Base-by-base conservation (phyloP, 345 rosid genomes). In the Stellera chamaejasme region DNA sequence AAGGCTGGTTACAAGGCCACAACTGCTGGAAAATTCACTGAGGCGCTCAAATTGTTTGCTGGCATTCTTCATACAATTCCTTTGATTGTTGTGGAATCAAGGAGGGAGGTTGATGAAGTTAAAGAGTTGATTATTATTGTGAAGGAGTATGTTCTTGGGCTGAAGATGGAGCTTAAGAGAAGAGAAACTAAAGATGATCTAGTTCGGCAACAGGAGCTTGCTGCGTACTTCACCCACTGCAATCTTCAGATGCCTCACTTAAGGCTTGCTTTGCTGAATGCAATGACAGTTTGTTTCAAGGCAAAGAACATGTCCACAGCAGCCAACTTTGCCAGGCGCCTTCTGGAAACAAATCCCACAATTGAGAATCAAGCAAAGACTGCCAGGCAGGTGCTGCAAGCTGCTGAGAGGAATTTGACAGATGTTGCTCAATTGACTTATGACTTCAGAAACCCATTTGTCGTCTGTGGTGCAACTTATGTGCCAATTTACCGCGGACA, bases 171-270 rank as follows among this genome's bases (percentile, higher is more conserved):
- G 68, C 86, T 88, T 27, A 80, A 76, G 64, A 80, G 96, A 68
- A 88, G 88, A 67, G 98, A 91, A 48, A 48, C 73, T 27, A 85
- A 58, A 81, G 95, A 76, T 59, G 63, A 93, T 55, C 85, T 84
- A 0, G 65, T 74, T 2, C 83, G 94, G 52, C 97, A 88, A 66
- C 95, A 84, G 75, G 97, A 89, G 80, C 97, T 93, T 14, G 99
- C 99, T 13, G 97, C 99, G 45, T 93, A 93, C 71, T 89, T 89
- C 82, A 93, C 99, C 60, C 95, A 93, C 70, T 84, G 93, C 69
- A 82, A 78, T 68, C 94, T 93, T 74, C 98, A 85, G 66, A 42
- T 59, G 52, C 90, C 98, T 49, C 98, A 91, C 69, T 53, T 82
- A 32, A 69, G 90, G 70, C 84, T 91, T 1, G 96, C 96, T 2